phyloP scores from a whole-genome alignment of 1,284 basidiomycete genomes.

The Tylopilus orsonianus region DNA sequence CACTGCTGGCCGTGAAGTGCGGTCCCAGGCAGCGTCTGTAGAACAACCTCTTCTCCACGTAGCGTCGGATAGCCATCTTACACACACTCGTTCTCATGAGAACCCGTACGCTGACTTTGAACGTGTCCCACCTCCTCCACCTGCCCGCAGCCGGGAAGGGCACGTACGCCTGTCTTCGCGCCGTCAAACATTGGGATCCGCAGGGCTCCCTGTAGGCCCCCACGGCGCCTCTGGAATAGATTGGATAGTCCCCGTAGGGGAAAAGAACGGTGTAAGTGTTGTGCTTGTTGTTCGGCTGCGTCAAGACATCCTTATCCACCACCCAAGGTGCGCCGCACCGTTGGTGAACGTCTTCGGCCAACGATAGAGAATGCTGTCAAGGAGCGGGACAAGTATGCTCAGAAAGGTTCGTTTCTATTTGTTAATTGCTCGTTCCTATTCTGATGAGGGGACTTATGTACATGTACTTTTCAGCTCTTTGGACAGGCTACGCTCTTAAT shows the following conservation, averaged over 20 bases:
- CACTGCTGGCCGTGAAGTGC: slow-evolving; percentile 1
- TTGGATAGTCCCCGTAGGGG: slow-evolving; percentile 29
- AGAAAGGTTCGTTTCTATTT: slow-evolving; percentile 31
- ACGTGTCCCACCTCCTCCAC: background rate
- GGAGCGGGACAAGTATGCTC: slow-evolving; percentile 42
- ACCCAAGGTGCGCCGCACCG: slow-evolving; percentile 31
- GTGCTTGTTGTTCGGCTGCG: background rate
- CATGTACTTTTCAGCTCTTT: slow-evolving; percentile 37
- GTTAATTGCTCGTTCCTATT: background rate
- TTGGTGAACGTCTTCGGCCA: slow-evolving; percentile 45
- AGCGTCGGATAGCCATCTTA: slow-evolving; percentile 4
- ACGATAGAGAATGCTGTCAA: slow-evolving; percentile 42
- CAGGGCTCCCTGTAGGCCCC: background rate
- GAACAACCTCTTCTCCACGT: slow-evolving; percentile 10
- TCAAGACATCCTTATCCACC: background rate
- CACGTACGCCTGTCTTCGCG: slow-evolving; percentile 11
- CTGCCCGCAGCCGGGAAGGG: slow-evolving; percentile 19
- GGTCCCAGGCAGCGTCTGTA: slow-evolving; percentile 9
- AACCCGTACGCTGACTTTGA: slow-evolving; percentile 17
- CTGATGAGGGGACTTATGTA: background rate
- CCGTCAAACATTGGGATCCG: slow-evolving; percentile 3
- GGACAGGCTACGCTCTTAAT: slow-evolving; percentile 54
- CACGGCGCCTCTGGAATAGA: slow-evolving; percentile 21
- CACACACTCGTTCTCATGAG: background rate
- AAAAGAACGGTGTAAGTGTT: slow-evolving; percentile 20